Evolutionary conservation across 2,329 filamentous ascomycete genomes (phyloP).

Genomic region (Aspergillus novoparasiticus): DNA sequence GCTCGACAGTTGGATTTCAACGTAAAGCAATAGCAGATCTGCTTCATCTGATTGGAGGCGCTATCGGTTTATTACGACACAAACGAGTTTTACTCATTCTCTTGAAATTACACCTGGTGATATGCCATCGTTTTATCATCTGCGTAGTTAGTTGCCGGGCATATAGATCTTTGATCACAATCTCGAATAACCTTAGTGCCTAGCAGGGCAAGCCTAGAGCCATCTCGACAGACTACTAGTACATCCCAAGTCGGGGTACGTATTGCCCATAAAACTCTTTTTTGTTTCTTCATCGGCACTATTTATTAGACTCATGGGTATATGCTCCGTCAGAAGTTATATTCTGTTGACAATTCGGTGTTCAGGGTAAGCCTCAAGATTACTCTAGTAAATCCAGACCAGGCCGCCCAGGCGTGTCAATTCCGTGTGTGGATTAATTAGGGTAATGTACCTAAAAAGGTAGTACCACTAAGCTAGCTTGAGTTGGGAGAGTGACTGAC

Average conservation of each 20-base stretch:
- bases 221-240: background rate
- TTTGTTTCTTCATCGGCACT: background rate
- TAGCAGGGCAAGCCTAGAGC: background rate
- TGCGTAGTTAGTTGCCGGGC: background rate
- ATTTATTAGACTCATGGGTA: too few relatives aligned
- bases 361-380: background rate
- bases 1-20: conserved; percentile 83
- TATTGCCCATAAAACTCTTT: background rate
- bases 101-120: background rate
- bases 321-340: background rate
- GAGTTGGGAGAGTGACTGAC: background rate
- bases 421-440: background rate
- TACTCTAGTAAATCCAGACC: background rate
- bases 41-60: background rate
- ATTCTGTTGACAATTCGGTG: background rate
- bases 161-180: background rate
- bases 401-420: background rate
- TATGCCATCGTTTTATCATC: background rate
- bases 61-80: background rate
- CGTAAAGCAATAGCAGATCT: conserved; percentile 27
- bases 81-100: background rate
- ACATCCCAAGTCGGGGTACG: background rate
- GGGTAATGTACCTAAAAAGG: background rate
- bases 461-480: too few relatives aligned
- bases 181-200: background rate